These are phyloP conservation scores for Gliomastix tumulicola DNA, from an alignment of 2,329 filamentous ascomycete genomes.

Conservation along the genomic window DNA sequence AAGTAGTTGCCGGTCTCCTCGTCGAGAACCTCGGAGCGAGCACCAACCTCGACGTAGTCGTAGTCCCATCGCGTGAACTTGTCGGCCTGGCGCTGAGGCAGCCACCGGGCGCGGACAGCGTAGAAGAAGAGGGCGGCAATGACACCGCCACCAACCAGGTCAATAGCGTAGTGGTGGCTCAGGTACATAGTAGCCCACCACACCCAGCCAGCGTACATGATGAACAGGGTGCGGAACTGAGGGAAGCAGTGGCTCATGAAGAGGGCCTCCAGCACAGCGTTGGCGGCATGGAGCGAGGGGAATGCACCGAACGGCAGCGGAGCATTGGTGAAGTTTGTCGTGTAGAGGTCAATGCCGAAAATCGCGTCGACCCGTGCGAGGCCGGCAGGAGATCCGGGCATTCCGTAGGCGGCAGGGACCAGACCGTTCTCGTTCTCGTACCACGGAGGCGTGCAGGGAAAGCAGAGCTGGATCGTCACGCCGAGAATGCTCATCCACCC, in stretches of 20 bases:
- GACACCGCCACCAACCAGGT: conserved; percentile 80
- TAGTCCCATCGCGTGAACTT: conserved; percentile 93
- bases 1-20: conserved; percentile 41
- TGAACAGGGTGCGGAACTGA: conserved; percentile 69
- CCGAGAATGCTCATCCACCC: conserved; percentile 89
- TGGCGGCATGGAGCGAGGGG: conserved; percentile 84
- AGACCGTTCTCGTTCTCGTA: conserved; percentile 92
- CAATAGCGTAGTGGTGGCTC: conserved; percentile 93
- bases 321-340: conserved; percentile 81
- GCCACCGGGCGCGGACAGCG: conserved; percentile 69
- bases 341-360: conserved; percentile 90
- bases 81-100: conserved; percentile 75
- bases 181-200: conserved; percentile 99
- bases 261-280: conserved; percentile 80
- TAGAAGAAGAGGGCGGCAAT: conserved; percentile 76
- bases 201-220: conserved; percentile 83
- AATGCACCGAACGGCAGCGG: conserved; percentile 94
- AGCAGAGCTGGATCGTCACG: conserved; percentile 80
- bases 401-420: conserved; percentile 86
- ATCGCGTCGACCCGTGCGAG: conserved; percentile 82
- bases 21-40: conserved; percentile 36
- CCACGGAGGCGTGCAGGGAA: conserved; percentile 94
- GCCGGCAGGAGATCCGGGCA: conserved; percentile 82
- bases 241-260: conserved; percentile 95
- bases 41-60: conserved; percentile 83